phyloP scores from a whole-genome alignment of 1,284 basidiomycete genomes.

The Trichosporon sp. region DNA sequence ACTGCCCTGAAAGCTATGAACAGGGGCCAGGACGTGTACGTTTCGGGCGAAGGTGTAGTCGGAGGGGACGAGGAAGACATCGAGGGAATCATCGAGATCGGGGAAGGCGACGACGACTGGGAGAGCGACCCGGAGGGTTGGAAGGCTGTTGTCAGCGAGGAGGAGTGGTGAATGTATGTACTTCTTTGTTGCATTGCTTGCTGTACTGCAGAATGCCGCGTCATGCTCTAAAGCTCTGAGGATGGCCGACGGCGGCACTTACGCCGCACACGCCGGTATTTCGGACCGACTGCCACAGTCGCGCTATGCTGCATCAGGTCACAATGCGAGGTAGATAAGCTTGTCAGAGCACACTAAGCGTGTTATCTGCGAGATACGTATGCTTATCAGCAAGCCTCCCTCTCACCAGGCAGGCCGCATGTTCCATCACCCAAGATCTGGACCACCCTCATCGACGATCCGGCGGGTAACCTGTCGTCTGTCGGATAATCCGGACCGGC shows the following conservation, averaged over 20 bases:
- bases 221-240: no score
- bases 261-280: no score
- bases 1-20: conserved; percentile 25
- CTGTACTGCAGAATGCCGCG: neutral
- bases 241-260: no score
- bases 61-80: conserved; percentile 10
- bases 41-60: conserved; percentile 25
- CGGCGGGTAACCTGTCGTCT: neutral
- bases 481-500: neutral
- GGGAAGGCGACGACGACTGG: conserved; percentile 32
- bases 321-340: neutral
- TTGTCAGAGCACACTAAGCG: neutral
- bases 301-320: neutral
- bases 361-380: neutral
- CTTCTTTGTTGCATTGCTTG: neutral
- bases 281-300: neutral
- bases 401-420: neutral
- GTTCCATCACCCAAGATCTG: neutral
- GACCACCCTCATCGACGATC: neutral
- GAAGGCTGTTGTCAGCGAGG: conserved; percentile 25
- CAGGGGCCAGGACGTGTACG: conserved; percentile 38
- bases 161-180: conserved; percentile 20
- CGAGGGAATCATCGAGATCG: neutral
- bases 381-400: neutral
- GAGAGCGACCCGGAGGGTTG: conserved; percentile 33